Conservation (phyloP, 176 grass and related monocot species). For the Bolboschoenus planiculmis region DNA sequence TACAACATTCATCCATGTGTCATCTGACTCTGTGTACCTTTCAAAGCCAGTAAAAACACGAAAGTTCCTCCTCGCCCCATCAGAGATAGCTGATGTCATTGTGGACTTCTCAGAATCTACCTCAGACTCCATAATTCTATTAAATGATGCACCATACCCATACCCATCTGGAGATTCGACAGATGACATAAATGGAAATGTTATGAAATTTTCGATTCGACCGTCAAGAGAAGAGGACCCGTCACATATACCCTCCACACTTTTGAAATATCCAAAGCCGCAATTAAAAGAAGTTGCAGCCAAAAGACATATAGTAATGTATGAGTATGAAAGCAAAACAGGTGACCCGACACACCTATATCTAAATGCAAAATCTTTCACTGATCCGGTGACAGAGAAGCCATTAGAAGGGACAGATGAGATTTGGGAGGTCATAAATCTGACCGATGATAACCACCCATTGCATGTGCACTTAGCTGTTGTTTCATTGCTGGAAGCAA, state of each 20-base stretch:
- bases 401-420: constrained; percentile 54
- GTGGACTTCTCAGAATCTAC: constrained; percentile 31
- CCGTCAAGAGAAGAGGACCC: constrained; percentile 24
- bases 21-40: constrained; percentile 58
- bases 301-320: constrained; percentile 60
- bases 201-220: constrained; percentile 70
- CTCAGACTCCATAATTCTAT: constrained; percentile 10
- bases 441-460: constrained; percentile 90
- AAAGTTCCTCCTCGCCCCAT: constrained; percentile 45
- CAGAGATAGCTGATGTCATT: constrained; percentile 44
- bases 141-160: constrained; percentile 56
- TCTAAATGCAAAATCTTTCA: constrained; percentile 60
- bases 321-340: constrained; percentile 58
- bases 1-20: constrained; percentile 36
- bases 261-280: constrained; percentile 33
- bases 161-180: constrained; percentile 64
- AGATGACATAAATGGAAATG: constrained; percentile 46
- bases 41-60: constrained; percentile 27
- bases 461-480: constrained; percentile 69
- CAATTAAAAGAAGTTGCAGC: neutral
- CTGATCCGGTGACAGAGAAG: constrained; percentile 75
- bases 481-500: constrained; percentile 46
- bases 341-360: constrained; percentile 85
- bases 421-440: constrained; percentile 88
- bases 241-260: constrained; percentile 27